Conservation (phyloP, 768 basidiomycete species). For the Trametes cubensis region DNA sequence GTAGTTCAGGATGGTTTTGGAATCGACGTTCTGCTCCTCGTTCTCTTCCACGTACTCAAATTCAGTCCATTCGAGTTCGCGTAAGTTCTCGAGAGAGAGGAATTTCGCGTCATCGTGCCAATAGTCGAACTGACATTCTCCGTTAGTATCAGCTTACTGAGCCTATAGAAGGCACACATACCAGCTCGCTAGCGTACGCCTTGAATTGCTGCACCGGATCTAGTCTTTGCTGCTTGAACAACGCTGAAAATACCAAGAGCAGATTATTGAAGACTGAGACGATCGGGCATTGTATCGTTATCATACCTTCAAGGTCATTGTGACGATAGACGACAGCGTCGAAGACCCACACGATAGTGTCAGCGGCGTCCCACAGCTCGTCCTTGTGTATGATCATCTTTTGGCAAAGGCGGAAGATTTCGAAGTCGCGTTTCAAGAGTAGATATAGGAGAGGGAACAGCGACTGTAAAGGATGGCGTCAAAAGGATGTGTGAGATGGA, state of each 20-base stretch:
- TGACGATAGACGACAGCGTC: slow-evolving; percentile 30
- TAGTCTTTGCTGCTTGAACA: slow-evolving; percentile 34
- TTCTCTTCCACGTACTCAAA: slow-evolving; percentile 30
- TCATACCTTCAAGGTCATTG: slow-evolving; percentile 30
- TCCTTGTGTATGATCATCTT: slow-evolving; percentile 33
- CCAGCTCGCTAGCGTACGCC: slow-evolving; percentile 34
- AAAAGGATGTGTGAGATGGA: not conserved
- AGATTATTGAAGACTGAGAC: not conserved
- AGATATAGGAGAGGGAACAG: slow-evolving; percentile 41
- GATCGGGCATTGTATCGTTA: not conserved
- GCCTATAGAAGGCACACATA: slow-evolving; percentile 3
- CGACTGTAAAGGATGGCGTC: slow-evolving; percentile 27
- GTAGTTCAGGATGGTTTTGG: slow-evolving; percentile 29
- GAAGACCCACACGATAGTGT: slow-evolving; percentile 27
- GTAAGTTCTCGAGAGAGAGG: slow-evolving; percentile 8
- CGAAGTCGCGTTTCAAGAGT: slow-evolving; percentile 37
- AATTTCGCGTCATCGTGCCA: slow-evolving; percentile 12
- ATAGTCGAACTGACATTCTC: slow-evolving; percentile 17
- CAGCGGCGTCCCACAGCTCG: slow-evolving; percentile 32
- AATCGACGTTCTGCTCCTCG: slow-evolving; percentile 27
- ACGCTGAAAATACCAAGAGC: slow-evolving; percentile 19
- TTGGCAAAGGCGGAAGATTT: slow-evolving; percentile 35
- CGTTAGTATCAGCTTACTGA: not conserved
- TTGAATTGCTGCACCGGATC: slow-evolving; percentile 32
- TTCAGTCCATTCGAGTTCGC: not conserved